Percentiles rank a stretch among this genome's conserved stretches.
phyloP scores from a whole-genome alignment of 805 yeast genomes.

The Yarrowia sp. region DNA sequence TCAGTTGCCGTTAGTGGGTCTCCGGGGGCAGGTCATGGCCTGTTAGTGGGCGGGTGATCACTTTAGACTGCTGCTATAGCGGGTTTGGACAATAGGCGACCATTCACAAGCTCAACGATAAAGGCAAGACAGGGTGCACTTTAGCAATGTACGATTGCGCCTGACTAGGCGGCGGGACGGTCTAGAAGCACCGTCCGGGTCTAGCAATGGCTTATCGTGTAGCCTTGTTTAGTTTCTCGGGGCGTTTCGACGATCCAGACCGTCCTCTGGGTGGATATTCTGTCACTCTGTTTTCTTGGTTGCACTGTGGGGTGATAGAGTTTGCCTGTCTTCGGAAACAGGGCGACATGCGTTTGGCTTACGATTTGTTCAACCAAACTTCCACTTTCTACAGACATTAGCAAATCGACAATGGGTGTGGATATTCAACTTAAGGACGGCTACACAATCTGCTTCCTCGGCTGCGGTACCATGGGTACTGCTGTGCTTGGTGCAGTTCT shows the following conservation, averaged over 20 bases:
- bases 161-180: no score
- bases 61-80: not conserved
- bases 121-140: not conserved
- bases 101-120: not conserved
- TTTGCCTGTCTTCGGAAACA: not conserved
- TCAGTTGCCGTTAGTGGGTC: not conserved
- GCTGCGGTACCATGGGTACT: conserved; percentile 95
- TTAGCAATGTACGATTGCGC: not conserved
- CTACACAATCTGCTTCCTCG: conserved; percentile 71
- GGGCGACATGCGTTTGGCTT: not conserved
- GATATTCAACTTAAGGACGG: conserved; percentile 30
- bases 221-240: not conserved
- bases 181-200: no score
- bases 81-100: not conserved
- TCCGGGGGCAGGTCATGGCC: not conserved
- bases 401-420: conserved; percentile 6
- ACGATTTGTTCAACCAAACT: not conserved
- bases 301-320: conserved; percentile 25
- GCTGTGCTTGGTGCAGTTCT: conserved; percentile 83
- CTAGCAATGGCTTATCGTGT: not conserved
- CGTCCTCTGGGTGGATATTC: no score
- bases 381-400: not conserved
- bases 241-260: no score
- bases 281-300: not conserved
- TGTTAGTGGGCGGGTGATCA: not conserved